Conservation (phyloP, 345 rosid species). For the Hibiscus tridactylites region DNA sequence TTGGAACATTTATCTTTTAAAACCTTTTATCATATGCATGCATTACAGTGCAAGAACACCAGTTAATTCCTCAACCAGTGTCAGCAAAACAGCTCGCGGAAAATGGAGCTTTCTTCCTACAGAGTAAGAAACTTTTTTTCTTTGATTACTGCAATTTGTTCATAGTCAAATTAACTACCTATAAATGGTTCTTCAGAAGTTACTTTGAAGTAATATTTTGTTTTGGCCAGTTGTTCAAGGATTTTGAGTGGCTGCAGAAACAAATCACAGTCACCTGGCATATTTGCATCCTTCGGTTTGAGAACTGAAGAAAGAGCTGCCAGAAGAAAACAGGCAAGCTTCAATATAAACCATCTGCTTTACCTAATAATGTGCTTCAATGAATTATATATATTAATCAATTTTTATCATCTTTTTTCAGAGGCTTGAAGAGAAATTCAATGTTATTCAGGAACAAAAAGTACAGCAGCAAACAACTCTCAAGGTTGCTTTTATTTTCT, state of each 20-base stretch:
- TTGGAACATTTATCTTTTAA: not conserved
- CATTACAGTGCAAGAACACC: slow-evolving; percentile 45
- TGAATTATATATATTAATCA: not conserved
- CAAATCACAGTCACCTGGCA: slow-evolving; percentile 52
- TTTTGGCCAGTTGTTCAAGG: slow-evolving; percentile 47
- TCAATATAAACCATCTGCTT: not conserved
- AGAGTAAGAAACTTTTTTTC: slow-evolving; percentile 41
- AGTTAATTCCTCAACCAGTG: slow-evolving; percentile 33
- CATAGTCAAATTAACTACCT: not conserved
- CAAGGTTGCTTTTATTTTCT: slow-evolving; percentile 26
- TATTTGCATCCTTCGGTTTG: slow-evolving; percentile 54
- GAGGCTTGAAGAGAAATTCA: slow-evolving; percentile 83
- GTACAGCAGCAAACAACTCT: slow-evolving; percentile 41
- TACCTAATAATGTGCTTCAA: not conserved
- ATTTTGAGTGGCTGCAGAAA: slow-evolving; percentile 46
- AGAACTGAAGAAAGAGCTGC: slow-evolving; percentile 84
- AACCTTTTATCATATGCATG: not conserved
- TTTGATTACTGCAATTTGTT: not conserved
- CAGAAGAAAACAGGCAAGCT: slow-evolving; percentile 69
- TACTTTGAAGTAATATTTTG: slow-evolving; percentile 14
- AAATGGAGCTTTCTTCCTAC: slow-evolving; percentile 68
- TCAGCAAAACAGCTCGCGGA: slow-evolving; percentile 41
- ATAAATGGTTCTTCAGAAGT: slow-evolving; percentile 1
- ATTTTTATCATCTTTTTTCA: slow-evolving; percentile 16
- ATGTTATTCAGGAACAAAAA: slow-evolving; percentile 38